Conservation (phyloP, 306 rosid genomes). For the Boehmeria nivea region DNA sequence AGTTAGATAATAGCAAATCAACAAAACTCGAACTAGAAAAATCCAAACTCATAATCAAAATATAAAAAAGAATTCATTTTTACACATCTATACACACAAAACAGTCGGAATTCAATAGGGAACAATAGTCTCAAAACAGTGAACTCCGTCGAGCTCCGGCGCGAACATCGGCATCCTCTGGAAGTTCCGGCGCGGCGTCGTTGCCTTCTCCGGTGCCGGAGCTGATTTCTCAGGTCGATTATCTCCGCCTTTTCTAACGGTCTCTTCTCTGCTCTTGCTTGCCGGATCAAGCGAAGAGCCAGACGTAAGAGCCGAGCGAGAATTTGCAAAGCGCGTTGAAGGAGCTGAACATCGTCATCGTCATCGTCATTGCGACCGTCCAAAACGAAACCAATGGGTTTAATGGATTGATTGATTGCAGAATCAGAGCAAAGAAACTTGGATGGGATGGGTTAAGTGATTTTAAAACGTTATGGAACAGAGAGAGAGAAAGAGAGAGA, state of each 20-base stretch:
- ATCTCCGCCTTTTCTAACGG: slow-evolving; percentile 2
- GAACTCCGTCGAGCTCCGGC: slow-evolving; percentile 58
- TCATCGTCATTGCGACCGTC: slow-evolving; percentile 9
- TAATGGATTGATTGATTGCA: not conserved
- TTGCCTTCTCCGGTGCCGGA: not conserved
- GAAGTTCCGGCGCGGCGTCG: slow-evolving; percentile 2
- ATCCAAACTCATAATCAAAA: not conserved
- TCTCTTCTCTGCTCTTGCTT: not conserved
- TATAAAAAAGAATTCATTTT: not conserved
- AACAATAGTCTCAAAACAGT: slow-evolving; percentile 57
- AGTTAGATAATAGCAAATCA: no score
- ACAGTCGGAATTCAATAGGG: slow-evolving; percentile 24
- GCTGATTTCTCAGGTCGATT: not conserved
- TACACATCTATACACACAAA: no score
- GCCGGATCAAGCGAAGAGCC: slow-evolving; percentile 1
- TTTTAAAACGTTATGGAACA: not conserved
- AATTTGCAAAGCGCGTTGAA: slow-evolving; percentile 29
- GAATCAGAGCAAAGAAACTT: not conserved
- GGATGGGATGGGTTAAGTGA: no score
- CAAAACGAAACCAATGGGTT: no score
- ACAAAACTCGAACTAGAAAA: no score
- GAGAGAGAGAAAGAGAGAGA: not conserved
- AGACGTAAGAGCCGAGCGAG: not conserved
- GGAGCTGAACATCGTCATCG: slow-evolving; percentile 50
- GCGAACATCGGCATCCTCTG: slow-evolving; percentile 41